Evolutionary conservation across 352 stramenopile genomes (phyloP), one percentile per base, ranked within the genome.

Genomic region (Aphanomyces stellatus): DNA sequence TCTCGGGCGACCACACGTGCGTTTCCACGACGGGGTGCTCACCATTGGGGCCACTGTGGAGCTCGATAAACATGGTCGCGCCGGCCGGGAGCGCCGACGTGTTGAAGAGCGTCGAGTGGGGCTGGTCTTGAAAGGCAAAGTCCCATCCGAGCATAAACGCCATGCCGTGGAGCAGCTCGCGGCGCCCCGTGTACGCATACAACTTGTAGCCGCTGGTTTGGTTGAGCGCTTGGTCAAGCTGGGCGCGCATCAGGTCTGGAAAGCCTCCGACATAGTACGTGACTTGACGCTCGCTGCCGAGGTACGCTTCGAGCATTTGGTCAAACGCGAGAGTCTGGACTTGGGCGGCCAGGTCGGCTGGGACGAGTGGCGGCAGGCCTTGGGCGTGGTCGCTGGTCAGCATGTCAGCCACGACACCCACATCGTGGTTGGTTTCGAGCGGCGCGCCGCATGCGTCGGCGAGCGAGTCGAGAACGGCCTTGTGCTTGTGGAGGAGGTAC

Each of bases 261-360:
- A 93, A 93, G 15, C 82, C 85, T 37, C 85, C 85, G 42, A 88
- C 77, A 78, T 84, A 93, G 75, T 93, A 93, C 51, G 85, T 93
- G 66, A 93, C 79, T 64, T 80, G 76, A 30, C 85, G 85, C 25
- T 88, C 79, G 13, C 81, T 89, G 24, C 78, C 77, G 73, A 90
- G 90, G 71, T 91, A 93, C 49, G 81, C 72, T 66, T 91, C 85
- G 81, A 93, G 90, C 55, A 91, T 82, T 68, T 90, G 90, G 10
- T 76, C 83, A 69, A 93, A 89, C 35, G 81, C 85, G 37, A 93
- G 69, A 33, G 83, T 67, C 61, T 91, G 79, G 13, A 93, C 64
- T 27, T 83, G 57, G 10, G 70, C 69, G 53, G 76, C 81, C 27
- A 82, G 62, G 5, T 84, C 75, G 19, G 75, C 46, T 4, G 77